phyloP scores from a whole-genome alignment of 768 basidiomycete genomes.

The Auriscalpium vulgare region DNA sequence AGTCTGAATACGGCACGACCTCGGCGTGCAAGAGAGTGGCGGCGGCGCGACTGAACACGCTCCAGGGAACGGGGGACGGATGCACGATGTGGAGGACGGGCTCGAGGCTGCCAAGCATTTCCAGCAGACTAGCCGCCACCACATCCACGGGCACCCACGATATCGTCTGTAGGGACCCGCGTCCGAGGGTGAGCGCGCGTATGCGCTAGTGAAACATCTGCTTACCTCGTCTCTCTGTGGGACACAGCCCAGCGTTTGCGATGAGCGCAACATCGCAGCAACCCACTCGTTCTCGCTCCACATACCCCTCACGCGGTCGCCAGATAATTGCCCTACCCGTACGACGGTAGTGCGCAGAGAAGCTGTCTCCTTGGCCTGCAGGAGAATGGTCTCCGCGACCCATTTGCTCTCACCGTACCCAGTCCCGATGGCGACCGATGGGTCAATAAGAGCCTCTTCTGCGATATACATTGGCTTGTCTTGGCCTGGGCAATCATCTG shows the following conservation, averaged over 20 bases:
- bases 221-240: not conserved
- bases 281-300: conserved; percentile 2
- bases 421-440: not conserved
- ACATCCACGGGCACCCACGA: conserved; percentile 12
- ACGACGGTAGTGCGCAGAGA: not conserved
- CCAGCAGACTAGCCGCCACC: conserved; percentile 6
- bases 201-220: not conserved
- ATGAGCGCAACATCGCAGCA: not conserved
- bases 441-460: conserved; percentile 17
- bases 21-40: not conserved
- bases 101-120: conserved; percentile 1
- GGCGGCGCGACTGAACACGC: not conserved
- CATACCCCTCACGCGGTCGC: not conserved
- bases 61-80: conserved; percentile 4
- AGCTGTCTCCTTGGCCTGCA: not conserved
- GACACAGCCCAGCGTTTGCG: not conserved
- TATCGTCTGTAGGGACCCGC: not conserved
- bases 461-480: not conserved
- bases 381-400: conserved; percentile 4
- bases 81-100: conserved; percentile 9
- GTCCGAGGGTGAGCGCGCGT: not conserved
- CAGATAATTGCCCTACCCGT: conserved; percentile 1
- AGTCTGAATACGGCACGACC: conserved; percentile 2
- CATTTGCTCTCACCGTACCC: conserved; percentile 6
- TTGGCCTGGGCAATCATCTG: not conserved